Evolutionary conservation across 2,329 filamentous ascomycete species (phyloP).

Genomic region (Colletotrichum karsti): DNA sequence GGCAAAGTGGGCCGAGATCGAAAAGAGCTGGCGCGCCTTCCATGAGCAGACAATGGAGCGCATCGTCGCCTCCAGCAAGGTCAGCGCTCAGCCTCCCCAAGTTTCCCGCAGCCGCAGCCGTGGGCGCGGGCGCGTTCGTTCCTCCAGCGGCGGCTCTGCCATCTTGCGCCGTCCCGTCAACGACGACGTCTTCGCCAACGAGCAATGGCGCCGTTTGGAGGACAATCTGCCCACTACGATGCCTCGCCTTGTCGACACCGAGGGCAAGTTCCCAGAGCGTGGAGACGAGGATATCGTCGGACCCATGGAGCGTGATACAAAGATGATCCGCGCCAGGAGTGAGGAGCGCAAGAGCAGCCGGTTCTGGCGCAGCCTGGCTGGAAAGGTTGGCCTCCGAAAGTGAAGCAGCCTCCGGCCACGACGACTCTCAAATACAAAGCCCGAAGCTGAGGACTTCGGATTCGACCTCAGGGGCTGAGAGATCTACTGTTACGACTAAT

Average conservation of each 20-base stretch:
- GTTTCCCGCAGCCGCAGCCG: constrained; percentile 48
- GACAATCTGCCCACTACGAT: constrained; percentile 70
- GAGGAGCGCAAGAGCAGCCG: constrained; percentile 54
- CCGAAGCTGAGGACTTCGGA: neutral
- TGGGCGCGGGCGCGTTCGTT: constrained; percentile 47
- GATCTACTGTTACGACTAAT: constrained; percentile 17
- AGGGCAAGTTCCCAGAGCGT: constrained; percentile 87
- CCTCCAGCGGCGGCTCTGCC: constrained; percentile 49
- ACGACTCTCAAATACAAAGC: neutral
- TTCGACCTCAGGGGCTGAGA: neutral
- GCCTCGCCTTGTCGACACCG: constrained; percentile 73
- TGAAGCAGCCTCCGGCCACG: constrained; percentile 6
- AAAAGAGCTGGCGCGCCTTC: constrained; percentile 75
- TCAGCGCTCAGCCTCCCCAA: constrained; percentile 36
- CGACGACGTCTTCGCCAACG: constrained; percentile 50
- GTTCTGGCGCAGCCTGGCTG: constrained; percentile 59
- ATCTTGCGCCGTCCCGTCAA: constrained; percentile 40
- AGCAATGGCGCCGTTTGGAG: constrained; percentile 56
- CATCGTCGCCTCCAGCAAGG: constrained; percentile 49
- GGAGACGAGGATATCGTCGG: constrained; percentile 94
- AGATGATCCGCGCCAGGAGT: constrained; percentile 57
- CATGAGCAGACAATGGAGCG: constrained; percentile 72
- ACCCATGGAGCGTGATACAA: constrained; percentile 77
- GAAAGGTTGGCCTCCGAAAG: constrained; percentile 47
- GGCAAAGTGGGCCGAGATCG: constrained; percentile 86